A percentile compares a stretch with the other conserved stretches of the same genome.
These are phyloP conservation scores for Aspergillus arachidicola DNA, from an alignment of 2,329 filamentous ascomycete genomes.

Conservation along the genomic window DNA sequence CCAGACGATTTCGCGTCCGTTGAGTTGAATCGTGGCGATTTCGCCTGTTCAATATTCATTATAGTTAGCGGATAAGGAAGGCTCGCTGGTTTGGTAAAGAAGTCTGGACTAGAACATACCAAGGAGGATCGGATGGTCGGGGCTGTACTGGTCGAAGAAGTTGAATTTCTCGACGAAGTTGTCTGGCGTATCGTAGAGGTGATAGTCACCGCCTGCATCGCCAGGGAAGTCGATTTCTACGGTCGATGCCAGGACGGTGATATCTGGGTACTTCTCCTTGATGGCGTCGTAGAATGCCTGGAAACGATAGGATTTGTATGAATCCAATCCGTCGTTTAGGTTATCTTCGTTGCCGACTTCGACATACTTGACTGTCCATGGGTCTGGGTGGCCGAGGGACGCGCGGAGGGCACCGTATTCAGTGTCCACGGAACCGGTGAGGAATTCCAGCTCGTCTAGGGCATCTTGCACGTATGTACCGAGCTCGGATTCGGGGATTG, in stretches of 20 bases:
- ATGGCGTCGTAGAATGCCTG: constrained; percentile 63
- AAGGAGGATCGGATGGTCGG: constrained; percentile 28
- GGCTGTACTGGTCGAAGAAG: constrained; percentile 54
- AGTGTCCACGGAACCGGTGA: constrained; percentile 31
- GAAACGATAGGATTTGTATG: constrained; percentile 59
- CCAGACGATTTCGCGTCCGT: constrained; percentile 44
- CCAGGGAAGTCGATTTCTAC: constrained; percentile 29
- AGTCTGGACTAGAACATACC: constrained; percentile 16
- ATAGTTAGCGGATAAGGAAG: background rate
- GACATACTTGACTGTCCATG: constrained; percentile 63
- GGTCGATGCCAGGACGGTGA: constrained; percentile 47
- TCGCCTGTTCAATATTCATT: constrained; percentile 21
- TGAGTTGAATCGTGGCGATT: constrained; percentile 44
- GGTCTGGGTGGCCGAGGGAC: constrained; percentile 62
- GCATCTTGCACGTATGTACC: constrained; percentile 39
- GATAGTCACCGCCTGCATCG: constrained; percentile 42
- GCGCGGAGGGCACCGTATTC: constrained; percentile 54
- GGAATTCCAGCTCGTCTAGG: constrained; percentile 36
- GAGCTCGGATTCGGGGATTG: constrained; percentile 38
- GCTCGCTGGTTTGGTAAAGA: background rate
- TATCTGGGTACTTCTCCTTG: constrained; percentile 57
- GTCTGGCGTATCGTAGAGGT: constrained; percentile 56
- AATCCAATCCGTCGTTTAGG: constrained; percentile 55
- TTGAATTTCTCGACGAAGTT: constrained; percentile 54
- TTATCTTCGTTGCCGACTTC: constrained; percentile 72